Percentiles rank a stretch among this genome's conserved stretches.
Conservation (phyloP, 2,329 filamentous ascomycete genomes). For the Ceratocystis albifundus region DNA sequence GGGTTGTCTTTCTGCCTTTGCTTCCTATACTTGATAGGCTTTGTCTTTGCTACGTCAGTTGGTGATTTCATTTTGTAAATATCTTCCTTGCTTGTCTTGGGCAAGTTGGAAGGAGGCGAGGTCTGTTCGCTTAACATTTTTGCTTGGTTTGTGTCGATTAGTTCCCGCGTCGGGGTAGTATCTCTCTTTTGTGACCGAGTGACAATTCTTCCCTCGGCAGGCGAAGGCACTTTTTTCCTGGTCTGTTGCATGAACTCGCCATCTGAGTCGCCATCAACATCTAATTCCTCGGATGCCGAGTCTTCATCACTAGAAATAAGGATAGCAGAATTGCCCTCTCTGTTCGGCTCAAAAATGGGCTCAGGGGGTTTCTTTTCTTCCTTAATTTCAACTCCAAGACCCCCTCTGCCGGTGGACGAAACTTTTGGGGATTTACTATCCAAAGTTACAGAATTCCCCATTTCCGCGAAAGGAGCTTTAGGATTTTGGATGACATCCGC, state of each 20-base stretch:
- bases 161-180: background rate
- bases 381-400: background rate
- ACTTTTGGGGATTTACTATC: background rate
- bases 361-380: background rate
- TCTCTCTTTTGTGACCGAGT: background rate
- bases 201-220: background rate
- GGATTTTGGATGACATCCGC: background rate
- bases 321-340: background rate
- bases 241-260: slow-evolving; percentile 8
- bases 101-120: background rate
- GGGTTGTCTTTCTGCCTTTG: background rate
- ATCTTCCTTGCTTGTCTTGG: background rate
- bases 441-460: background rate
- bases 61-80: background rate
- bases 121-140: background rate
- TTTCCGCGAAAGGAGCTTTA: slow-evolving; percentile 3
- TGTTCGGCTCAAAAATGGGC: background rate
- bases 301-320: slow-evolving; percentile 18
- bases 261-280: slow-evolving; percentile 1
- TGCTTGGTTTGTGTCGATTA: background rate
- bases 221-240: background rate
- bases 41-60: background rate
- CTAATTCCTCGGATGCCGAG: background rate
- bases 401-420: background rate
- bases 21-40: background rate